Evolutionary conservation across 2,329 filamentous ascomycete species (phyloP), one percentile per base, ranked within the genome.

Genomic region (Fonsecaea erecta): DNA sequence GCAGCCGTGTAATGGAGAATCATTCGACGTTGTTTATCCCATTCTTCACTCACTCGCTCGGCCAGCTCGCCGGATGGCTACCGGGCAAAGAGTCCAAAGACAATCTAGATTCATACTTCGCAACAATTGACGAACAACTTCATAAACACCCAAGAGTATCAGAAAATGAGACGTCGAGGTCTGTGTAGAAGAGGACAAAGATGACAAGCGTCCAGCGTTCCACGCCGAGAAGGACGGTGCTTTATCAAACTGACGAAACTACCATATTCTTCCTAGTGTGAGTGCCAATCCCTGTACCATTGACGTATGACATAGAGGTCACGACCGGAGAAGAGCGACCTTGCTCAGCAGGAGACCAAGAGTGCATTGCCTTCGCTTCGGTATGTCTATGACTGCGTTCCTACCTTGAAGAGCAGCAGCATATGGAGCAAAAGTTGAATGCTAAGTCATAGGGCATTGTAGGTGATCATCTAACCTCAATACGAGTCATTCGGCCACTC

Each of bases 271-370:
- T 14, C 59, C 52, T 62, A 54, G 34, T 48, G 51, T 55, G 35
- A 26, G 21, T 43, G 58, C n/a, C 53, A 52, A 56, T 62, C 59
- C 16, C 48, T 52, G 24, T 54, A 18, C 26, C 32, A 40, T 28
- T 55, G 37, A 35, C 35, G 21, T 62, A 51, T 52, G 28, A 21
- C 59, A 14, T 24, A 7, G 16, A 21, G 5, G 30, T n/a, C 26
- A 30, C 11, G 2, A 18, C 46, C 57, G 57, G 57, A 60, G 57
- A 60, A 60, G 46, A 26, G 57, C 57, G 57, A 60, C 35, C 9
- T 34, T 9, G 16, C 21, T 21, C 1, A n/a, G 5, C 4, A 34
- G 43, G 43, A 24, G 43, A 16, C 1, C 18, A 24, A 24, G 43
- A 48, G 18, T 4, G 2, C 37, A 40, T 40, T n/a, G 5, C 18